These are phyloP conservation scores for Sclerotinia subarctica DNA, from an alignment of 2,329 filamentous ascomycete genomes.

Conservation along the genomic window DNA sequence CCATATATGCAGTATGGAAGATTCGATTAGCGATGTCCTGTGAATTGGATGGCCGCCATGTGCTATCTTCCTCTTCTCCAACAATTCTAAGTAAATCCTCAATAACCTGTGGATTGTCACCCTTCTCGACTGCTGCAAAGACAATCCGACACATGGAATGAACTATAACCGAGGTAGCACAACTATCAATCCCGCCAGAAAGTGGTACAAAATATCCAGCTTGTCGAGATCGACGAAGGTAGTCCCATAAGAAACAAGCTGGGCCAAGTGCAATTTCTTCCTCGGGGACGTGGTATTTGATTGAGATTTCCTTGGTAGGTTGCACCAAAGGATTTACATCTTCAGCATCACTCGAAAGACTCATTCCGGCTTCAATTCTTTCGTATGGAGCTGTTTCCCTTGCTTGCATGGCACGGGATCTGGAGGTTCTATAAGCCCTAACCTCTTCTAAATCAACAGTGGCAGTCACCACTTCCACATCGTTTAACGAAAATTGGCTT, in stretches of 20 bases:
- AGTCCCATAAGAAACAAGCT: slow-evolving; percentile 21
- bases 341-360: slow-evolving; percentile 42
- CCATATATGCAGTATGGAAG: slow-evolving; percentile 50
- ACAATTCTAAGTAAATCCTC: slow-evolving; percentile 49
- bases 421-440: slow-evolving; percentile 50
- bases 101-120: slow-evolving; percentile 51
- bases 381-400: slow-evolving; percentile 41
- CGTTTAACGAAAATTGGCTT: slow-evolving; percentile 41
- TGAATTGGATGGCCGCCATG: slow-evolving; percentile 42
- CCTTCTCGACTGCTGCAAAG: slow-evolving; percentile 48
- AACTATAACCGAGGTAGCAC: slow-evolving; percentile 18
- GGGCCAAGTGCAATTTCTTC: slow-evolving; percentile 19
- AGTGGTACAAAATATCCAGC: slow-evolving; percentile 22
- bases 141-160: slow-evolving; percentile 48
- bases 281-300: slow-evolving; percentile 14
- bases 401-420: slow-evolving; percentile 27
- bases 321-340: slow-evolving; percentile 46
- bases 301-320: slow-evolving; percentile 22
- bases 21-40: slow-evolving; percentile 57
- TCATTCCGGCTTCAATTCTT: slow-evolving; percentile 42
- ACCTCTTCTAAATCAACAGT: slow-evolving; percentile 72
- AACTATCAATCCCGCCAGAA: slow-evolving; percentile 20
- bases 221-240: slow-evolving; percentile 13
- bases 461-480: slow-evolving; percentile 64
- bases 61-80: slow-evolving; percentile 46